A percentile compares a stretch with the other conserved stretches of the same genome.
Conservation (phyloP, 208 protist genomes). For the Trypanosoma caninum region DNA sequence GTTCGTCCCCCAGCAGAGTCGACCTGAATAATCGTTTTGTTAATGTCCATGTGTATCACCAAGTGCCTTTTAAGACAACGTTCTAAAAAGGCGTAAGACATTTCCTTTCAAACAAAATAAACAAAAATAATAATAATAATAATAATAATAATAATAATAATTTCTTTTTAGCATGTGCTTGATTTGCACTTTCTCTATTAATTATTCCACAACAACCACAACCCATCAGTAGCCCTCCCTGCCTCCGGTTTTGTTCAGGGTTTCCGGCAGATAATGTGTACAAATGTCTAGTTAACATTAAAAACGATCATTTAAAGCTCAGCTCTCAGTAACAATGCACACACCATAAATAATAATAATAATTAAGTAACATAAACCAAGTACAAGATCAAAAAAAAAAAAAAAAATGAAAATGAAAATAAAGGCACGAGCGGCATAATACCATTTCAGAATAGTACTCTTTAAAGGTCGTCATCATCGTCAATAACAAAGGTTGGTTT, state of each 20-base stretch:
- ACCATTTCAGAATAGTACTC: not conserved
- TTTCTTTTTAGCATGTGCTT: too few relatives aligned
- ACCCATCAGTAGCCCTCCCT: too few relatives aligned
- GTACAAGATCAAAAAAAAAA: not conserved
- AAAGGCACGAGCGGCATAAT: not conserved
- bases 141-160: too few relatives aligned
- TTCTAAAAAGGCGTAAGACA: constrained; percentile 56
- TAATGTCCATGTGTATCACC: constrained; percentile 89
- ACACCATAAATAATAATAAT: too few relatives aligned
- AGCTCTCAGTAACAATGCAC: too few relatives aligned
- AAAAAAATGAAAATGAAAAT: constrained; percentile 1
- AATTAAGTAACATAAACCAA: not conserved
- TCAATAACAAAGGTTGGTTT: constrained; percentile 12
- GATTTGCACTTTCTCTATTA: too few relatives aligned
- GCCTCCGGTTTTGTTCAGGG: too few relatives aligned
- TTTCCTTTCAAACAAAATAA: constrained; percentile 11
- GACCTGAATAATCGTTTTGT: constrained; percentile 87
- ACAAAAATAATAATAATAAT: not conserved
- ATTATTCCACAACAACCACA: too few relatives aligned
- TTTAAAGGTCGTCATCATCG: constrained; percentile 24
- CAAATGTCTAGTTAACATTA: too few relatives aligned
- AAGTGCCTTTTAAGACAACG: constrained; percentile 57
- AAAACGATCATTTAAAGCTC: too few relatives aligned
- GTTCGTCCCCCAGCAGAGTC: constrained; percentile 72
- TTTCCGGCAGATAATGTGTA: too few relatives aligned